Evolutionary conservation across 305 asterid genomes (phyloP).

Genomic region (Petunia hybrid): DNA sequence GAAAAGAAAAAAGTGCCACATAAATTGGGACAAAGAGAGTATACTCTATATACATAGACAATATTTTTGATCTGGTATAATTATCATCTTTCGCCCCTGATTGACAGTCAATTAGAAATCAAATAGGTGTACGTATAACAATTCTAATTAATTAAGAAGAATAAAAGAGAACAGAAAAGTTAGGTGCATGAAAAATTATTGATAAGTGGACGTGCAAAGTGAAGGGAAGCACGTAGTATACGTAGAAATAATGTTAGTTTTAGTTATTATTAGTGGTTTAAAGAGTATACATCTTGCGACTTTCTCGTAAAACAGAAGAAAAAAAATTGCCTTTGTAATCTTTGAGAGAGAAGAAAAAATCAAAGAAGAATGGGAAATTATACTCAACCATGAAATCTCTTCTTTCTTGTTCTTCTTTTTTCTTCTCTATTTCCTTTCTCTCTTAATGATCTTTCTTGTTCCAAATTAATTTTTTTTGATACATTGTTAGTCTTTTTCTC

Average conservation of each 20-base stretch:
- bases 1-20: too few relatives aligned
- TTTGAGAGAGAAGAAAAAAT: constrained; percentile 19
- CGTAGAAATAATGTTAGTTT: constrained; percentile 30
- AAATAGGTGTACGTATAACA: too few relatives aligned
- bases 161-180: too few relatives aligned
- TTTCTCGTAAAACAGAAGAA: constrained; percentile 53
- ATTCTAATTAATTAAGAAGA: background rate
- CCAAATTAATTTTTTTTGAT: background rate
- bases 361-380: constrained; percentile 33
- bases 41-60: too few relatives aligned
- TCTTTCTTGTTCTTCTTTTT: constrained; percentile 44
- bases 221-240: constrained; percentile 52
- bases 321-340: constrained; percentile 31
- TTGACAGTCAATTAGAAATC: too few relatives aligned
- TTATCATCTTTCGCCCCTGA: too few relatives aligned
- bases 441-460: background rate
- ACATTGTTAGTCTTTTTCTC: background rate
- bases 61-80: too few relatives aligned
- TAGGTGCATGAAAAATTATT: background rate
- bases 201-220: constrained; percentile 44
- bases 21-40: too few relatives aligned
- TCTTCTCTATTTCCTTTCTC: background rate
- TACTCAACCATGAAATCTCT: constrained; percentile 11
- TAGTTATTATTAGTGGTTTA: constrained; percentile 37
- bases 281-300: constrained; percentile 41